Percentiles rank a stretch among this genome's conserved stretches.
Conservation (phyloP, 306 rosid species). For the Pueraria montana region DNA sequence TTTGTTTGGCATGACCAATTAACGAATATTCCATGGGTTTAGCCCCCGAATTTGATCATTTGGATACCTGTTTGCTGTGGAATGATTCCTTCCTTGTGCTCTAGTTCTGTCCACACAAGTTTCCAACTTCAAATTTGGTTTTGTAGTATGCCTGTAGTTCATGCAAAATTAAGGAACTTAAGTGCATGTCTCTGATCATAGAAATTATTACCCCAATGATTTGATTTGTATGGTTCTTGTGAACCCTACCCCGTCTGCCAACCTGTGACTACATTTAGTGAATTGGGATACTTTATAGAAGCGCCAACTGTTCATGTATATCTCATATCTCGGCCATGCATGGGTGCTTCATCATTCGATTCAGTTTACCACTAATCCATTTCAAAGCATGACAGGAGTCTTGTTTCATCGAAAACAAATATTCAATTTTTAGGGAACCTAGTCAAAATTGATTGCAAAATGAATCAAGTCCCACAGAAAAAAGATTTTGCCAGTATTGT, state of each 20-base stretch:
- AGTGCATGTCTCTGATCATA: too few relatives aligned
- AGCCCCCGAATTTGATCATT: background rate
- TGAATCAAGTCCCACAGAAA: too few relatives aligned
- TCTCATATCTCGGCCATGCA: background rate
- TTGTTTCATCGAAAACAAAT: background rate
- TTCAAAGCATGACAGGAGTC: background rate
- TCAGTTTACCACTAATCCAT: background rate
- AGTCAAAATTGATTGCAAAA: background rate
- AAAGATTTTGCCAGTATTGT: too few relatives aligned
- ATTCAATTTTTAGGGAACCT: too few relatives aligned
- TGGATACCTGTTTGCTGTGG: background rate
- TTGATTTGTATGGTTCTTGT: background rate
- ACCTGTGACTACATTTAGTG: background rate
- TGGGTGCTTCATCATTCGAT: background rate
- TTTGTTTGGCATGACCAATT: background rate
- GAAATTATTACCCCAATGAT: background rate
- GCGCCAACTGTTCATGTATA: background rate
- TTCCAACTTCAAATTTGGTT: conserved; percentile 7
- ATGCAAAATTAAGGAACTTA: background rate
- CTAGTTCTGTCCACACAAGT: background rate
- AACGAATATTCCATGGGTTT: conserved; percentile 43
- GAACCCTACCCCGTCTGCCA: background rate
- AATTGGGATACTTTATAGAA: background rate
- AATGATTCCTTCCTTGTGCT: conserved; percentile 41
- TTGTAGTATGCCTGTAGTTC: background rate